Percentiles rank a stretch among this genome's conserved stretches.
Evolutionary conservation across 2,329 filamentous ascomycete species (phyloP).

Genomic region (Penicillium sp.): DNA sequence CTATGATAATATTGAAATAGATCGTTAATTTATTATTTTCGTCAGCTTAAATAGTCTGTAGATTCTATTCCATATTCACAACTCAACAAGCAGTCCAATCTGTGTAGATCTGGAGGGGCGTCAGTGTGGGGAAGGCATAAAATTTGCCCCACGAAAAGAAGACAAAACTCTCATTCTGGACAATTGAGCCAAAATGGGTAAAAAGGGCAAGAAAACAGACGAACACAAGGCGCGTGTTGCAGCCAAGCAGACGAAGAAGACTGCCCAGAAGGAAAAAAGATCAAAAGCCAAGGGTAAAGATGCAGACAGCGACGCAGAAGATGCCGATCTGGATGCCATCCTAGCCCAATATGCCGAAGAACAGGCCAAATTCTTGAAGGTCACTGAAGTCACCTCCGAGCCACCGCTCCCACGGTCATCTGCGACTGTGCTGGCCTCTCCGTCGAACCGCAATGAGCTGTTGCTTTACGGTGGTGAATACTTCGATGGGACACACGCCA

Average conservation of each 20-base stretch:
- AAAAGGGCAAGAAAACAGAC: conserved; percentile 59
- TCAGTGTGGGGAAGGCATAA: conserved; percentile 23
- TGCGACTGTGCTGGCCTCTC: conserved; percentile 79
- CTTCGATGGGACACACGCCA: conserved; percentile 85
- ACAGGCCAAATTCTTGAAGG: conserved; percentile 90
- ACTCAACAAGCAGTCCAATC: neutral
- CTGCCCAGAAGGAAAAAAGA: conserved; percentile 74
- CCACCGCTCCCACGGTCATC: conserved; percentile 80
- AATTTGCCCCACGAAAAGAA: conserved; percentile 25
- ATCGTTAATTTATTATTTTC: neutral
- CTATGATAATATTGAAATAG: neutral
- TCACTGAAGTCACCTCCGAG: conserved; percentile 74
- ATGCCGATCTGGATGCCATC: conserved; percentile 89
- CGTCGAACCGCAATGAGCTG: conserved; percentile 81
- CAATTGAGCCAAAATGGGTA: conserved; percentile 44
- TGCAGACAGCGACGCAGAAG: conserved; percentile 85
- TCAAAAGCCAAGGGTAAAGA: conserved; percentile 66
- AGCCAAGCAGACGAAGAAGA: conserved; percentile 85
- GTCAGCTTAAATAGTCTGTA: neutral
- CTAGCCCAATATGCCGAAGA: conserved; percentile 89
- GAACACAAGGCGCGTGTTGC: conserved; percentile 59
- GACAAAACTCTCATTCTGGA: conserved; percentile 1
- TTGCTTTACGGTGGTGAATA: conserved; percentile 94
- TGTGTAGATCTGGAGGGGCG: conserved; percentile 4
- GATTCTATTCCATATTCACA: too few relatives aligned